phyloP scores from a whole-genome alignment of 2,329 filamentous ascomycete genomes.

The Aschersonia sp. region DNA sequence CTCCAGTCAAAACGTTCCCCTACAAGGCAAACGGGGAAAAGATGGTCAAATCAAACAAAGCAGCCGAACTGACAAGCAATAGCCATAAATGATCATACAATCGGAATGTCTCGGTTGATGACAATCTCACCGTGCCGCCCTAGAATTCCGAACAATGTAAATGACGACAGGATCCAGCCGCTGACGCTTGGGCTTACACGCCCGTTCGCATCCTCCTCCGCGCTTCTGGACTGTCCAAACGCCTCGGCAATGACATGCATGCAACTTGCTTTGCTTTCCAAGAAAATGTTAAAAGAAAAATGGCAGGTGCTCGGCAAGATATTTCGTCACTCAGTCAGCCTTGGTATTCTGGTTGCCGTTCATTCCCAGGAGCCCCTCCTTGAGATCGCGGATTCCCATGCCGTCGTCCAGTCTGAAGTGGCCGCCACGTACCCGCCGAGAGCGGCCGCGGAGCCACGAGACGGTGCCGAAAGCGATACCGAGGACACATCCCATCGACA shows the following conservation, averaged over 20 bases:
- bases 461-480: conserved; percentile 38
- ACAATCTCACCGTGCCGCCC: too few relatives aligned
- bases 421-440: conserved; percentile 37
- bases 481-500: conserved; percentile 41
- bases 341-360: conserved; percentile 20
- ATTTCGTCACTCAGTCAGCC: conserved; percentile 13
- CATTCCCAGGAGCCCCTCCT: conserved; percentile 49
- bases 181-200: neutral
- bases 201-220: neutral
- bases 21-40: too few relatives aligned
- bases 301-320: neutral
- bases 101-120: too few relatives aligned
- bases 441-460: conserved; percentile 38
- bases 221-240: neutral
- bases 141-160: neutral
- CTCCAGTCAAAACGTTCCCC: too few relatives aligned
- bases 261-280: neutral
- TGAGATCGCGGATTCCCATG: conserved; percentile 34
- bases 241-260: conserved; percentile 1
- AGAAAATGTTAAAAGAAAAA: neutral
- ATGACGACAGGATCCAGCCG: neutral
- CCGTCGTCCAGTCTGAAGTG: conserved; percentile 50
- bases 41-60: too few relatives aligned
- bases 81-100: too few relatives aligned
- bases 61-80: too few relatives aligned